Evolutionary conservation across 2,329 filamentous ascomycete genomes (phyloP).

Genomic region (Coleophoma eucalyptorum): DNA sequence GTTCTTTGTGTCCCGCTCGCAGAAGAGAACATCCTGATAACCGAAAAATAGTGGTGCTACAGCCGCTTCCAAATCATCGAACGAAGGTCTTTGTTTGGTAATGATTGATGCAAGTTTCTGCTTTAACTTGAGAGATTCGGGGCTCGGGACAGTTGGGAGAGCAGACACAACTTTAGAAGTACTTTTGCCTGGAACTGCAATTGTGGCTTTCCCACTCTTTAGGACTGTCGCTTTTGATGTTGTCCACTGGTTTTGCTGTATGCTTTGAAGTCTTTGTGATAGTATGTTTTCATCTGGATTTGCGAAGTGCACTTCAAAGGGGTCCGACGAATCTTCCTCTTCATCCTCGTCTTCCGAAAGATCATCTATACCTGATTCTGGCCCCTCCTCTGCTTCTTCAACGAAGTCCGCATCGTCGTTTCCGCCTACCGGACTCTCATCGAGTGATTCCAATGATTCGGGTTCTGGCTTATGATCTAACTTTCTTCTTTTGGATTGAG

Average conservation of each 20-base stretch:
- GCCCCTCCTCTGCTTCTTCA: constrained; percentile 47
- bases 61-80: constrained; percentile 59
- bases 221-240: constrained; percentile 37
- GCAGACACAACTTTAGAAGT: constrained; percentile 18
- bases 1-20: constrained; percentile 66
- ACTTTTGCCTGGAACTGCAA: constrained; percentile 41
- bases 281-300: constrained; percentile 60
- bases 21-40: constrained; percentile 79
- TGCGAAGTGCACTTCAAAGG: constrained; percentile 79
- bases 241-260: constrained; percentile 47
- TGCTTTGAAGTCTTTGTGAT: constrained; percentile 45
- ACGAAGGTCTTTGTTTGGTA: constrained; percentile 46
- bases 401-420: constrained; percentile 32
- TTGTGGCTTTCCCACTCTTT: constrained; percentile 43
- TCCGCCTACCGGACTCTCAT: constrained; percentile 3
- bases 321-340: constrained; percentile 56
- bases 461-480: constrained; percentile 30
- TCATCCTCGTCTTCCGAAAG: constrained; percentile 33
- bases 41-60: constrained; percentile 72
- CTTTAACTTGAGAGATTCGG: constrained; percentile 61
- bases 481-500: constrained; percentile 54
- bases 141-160: constrained; percentile 21
- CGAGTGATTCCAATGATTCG: constrained; percentile 8
- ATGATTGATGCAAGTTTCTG: constrained; percentile 59
- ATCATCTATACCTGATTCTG: constrained; percentile 29